Percentiles rank a stretch among this genome's conserved stretches.
Evolutionary conservation across 2,329 filamentous ascomycete genomes (phyloP).

Genomic region (Beauveria varroae): DNA sequence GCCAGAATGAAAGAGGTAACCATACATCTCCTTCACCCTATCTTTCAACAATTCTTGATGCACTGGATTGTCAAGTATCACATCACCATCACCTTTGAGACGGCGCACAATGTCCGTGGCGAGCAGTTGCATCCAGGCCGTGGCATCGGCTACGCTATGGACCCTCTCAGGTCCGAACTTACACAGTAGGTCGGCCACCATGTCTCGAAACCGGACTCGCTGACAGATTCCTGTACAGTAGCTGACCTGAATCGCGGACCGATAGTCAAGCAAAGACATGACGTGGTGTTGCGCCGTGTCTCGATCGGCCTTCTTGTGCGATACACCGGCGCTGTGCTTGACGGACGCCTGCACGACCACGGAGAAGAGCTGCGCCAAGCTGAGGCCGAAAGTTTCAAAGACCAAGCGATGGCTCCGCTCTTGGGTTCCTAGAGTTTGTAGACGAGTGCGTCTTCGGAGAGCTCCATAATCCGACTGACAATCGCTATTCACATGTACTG

Average conservation of each 20-base stretch:
- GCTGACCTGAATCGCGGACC: background rate
- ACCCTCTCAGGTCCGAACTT: background rate
- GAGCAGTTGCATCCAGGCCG: background rate
- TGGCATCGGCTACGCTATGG: background rate
- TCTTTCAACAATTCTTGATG: background rate
- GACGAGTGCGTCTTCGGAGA: background rate
- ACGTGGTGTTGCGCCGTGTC: background rate
- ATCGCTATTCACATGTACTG: background rate
- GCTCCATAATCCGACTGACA: background rate
- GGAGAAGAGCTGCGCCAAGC: background rate
- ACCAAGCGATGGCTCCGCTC: background rate
- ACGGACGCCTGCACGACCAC: background rate
- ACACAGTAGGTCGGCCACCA: background rate
- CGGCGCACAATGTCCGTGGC: background rate
- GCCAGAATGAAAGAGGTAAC: background rate
- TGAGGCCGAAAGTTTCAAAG: background rate
- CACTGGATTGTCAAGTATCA: background rate
- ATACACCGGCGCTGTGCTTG: background rate
- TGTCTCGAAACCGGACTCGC: background rate
- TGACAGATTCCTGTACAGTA: background rate
- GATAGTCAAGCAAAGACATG: background rate
- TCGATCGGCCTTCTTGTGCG: background rate
- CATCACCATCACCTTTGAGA: background rate
- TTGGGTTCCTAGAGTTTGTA: background rate
- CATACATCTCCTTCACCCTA: background rate